Evolutionary conservation across 2,329 filamentous ascomycete genomes (phyloP), one percentile per base, ranked within the genome.

Genomic region (Neonectria hederae): DNA sequence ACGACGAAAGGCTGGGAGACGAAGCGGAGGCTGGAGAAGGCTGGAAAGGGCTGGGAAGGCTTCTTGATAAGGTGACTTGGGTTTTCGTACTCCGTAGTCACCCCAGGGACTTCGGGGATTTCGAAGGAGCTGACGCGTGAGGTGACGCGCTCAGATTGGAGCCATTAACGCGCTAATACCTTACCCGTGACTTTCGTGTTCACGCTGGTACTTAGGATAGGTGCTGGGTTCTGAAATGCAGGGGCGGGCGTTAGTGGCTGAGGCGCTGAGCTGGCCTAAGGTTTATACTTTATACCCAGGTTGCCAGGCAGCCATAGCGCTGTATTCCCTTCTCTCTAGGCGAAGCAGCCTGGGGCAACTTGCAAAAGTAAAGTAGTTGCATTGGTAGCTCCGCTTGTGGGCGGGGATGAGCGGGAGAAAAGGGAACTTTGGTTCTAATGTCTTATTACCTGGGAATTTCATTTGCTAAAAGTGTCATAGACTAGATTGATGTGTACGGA

Each of bases 141-240:
- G 61, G 61, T 49, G 66, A 71, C 72, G 72, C 72, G 72, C 54
- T 62, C 43, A 48, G 59, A 26, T 54, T 21, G 38, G 51, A 65
- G 54, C 61, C 59, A 65, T 71, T 68, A 65, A 72, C 68, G 65
- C 69, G 68, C 52, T 60, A n/a, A n/a, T n/a, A n/a, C n/a, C n/a
- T n/a, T n/a, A 46, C 65, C 65, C 57, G 69, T 72, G 69, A 66
- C 63, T 70, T 65, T 70, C 69, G 71, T 56, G 70, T 69, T 66
- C 56, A 59, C 26, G 30, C 49, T 32, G 63, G 59, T 57, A 62
- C 43, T 49, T 46, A n/a, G 21, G 38, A 17, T 11, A 38, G 35
- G 52, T 30, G 24, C 26, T n/a, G 24, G 30, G 56, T 21, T 17
- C 32, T 28, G 35, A 43, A 54, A 14, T 43, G 35, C 43, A 57